A percentile compares a stretch with the other conserved stretches of the same genome.
Evolutionary conservation across 1,284 basidiomycete species (phyloP).

Genomic region (Ceratobasidium sp.): DNA sequence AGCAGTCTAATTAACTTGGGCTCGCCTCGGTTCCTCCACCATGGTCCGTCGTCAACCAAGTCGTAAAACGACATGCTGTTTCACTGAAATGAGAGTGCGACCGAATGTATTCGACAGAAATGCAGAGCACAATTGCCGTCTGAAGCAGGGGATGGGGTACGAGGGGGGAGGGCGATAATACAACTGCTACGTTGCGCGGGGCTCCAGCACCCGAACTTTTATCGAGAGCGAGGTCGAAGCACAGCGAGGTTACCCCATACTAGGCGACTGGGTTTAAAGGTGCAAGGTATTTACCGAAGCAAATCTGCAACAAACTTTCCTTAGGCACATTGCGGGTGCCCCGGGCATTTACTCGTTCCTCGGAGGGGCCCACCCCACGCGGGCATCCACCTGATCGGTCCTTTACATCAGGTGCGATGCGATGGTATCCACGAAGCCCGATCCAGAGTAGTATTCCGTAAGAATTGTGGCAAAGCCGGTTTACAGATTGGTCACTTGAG

Average conservation of each 20-base stretch:
- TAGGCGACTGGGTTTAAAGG: constrained; percentile 8
- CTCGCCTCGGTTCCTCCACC: constrained; percentile 66
- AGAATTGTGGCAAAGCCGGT: background rate
- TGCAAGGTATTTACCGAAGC: constrained; percentile 3
- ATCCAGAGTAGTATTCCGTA: background rate
- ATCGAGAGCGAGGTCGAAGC: constrained; percentile 10
- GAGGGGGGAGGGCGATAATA: no score
- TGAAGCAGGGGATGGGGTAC: background rate
- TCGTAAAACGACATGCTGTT: constrained; percentile 41
- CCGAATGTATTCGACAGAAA: background rate
- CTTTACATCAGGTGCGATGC: constrained; percentile 14
- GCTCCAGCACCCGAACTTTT: constrained; percentile 15
- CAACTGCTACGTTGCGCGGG: constrained; percentile 23
- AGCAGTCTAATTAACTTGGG: background rate
- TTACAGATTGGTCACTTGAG: constrained; percentile 16
- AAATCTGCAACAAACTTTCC: background rate
- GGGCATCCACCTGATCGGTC: constrained; percentile 17
- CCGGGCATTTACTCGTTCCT: constrained; percentile 32
- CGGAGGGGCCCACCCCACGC: constrained; percentile 20
- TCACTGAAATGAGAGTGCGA: background rate
- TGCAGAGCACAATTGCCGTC: background rate
- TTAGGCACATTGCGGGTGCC: constrained; percentile 12
- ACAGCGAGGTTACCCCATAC: background rate
- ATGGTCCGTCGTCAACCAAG: constrained; percentile 50
- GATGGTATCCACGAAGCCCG: constrained; percentile 17